phyloP scores from a whole-genome alignment of 306 rosid genomes.

The Cicer bijugum region DNA sequence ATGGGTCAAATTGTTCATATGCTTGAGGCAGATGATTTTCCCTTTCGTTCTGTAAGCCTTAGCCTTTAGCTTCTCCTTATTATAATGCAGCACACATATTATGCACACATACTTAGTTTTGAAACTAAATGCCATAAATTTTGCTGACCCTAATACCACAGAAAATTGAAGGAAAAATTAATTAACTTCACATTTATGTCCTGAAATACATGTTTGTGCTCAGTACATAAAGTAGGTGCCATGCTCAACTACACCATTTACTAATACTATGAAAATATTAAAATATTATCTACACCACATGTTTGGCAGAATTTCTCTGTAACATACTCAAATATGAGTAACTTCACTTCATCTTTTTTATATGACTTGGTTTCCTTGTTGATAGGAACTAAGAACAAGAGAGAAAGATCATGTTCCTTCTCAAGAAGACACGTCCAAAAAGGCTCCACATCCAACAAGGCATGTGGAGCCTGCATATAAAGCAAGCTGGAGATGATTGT shows the following conservation, averaged over 20 bases:
- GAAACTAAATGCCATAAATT: slow-evolving; percentile 22
- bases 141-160: background rate
- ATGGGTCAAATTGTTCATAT: slow-evolving; percentile 98
- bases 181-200: background rate
- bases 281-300: slow-evolving; percentile 17
- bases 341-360: background rate
- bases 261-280: background rate
- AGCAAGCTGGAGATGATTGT: slow-evolving; percentile 62
- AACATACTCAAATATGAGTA: background rate
- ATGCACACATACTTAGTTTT: slow-evolving; percentile 12
- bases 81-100: background rate
- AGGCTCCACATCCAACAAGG: slow-evolving; percentile 50
- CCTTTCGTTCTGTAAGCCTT: slow-evolving; percentile 75
- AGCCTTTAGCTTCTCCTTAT: background rate
- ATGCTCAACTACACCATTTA: slow-evolving; percentile 8
- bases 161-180: slow-evolving; percentile 2
- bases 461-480: slow-evolving; percentile 51
- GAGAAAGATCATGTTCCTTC: slow-evolving; percentile 56
- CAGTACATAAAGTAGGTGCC: background rate
- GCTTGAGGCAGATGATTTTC: slow-evolving; percentile 97
- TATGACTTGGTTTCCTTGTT: slow-evolving; percentile 27
- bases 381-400: slow-evolving; percentile 66
- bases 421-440: slow-evolving; percentile 45
- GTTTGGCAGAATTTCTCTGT: background rate
- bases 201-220: slow-evolving; percentile 16